Evolutionary conservation across 1,284 basidiomycete species (phyloP), one percentile per base, ranked within the genome.

Genomic region (Heterobasidion occidentale): DNA sequence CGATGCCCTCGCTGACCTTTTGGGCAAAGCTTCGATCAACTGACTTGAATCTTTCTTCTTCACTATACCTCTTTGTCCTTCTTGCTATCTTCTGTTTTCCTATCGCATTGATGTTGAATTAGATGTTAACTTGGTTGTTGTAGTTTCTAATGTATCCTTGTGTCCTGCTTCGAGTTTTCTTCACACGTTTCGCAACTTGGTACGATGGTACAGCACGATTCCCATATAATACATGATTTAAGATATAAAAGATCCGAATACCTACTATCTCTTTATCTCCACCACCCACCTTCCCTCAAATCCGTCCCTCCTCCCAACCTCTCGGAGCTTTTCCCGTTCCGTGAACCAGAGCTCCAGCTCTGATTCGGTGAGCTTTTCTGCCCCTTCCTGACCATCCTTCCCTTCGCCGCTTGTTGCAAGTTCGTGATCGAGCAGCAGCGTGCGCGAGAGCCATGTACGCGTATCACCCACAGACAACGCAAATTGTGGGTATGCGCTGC

Each of bases 401-500:
- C 42, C 55, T 19, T 49, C 49, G 9, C 57, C 52, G 1, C 54
- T 45, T 4, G 57, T 63, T 46, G 83, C 62, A 27, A 15, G 8
- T 8, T 20, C 15, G 14, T 12, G n/a, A 38, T 51, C 35, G 35
- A 51, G 36, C n/a, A 69, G 73, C 0, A 88, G 64, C 15, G 75
- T 78, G 7, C 72, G 72, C 17, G 67, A 66, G 36, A 88, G 67
- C 86, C 86, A 89, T 9, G 60, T 55, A 36, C 70, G 72, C 14
- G 78, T 79, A 52, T 70, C 66, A 9, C 70, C 62, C 9, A 70
- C 66, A 27, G 67, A 20, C 12, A 56, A 55, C 9, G 53, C 47
- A 48, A 89, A 60, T 63, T 89, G 87, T 46, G 82, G 75, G 66
- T 89, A 90, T 1, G 80, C 79, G 46, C 76, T 72, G 45, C 84